These are phyloP conservation scores for Coccinonectria pachysandricola DNA, from an alignment of 2,329 filamentous ascomycete genomes.

Conservation along the genomic window DNA sequence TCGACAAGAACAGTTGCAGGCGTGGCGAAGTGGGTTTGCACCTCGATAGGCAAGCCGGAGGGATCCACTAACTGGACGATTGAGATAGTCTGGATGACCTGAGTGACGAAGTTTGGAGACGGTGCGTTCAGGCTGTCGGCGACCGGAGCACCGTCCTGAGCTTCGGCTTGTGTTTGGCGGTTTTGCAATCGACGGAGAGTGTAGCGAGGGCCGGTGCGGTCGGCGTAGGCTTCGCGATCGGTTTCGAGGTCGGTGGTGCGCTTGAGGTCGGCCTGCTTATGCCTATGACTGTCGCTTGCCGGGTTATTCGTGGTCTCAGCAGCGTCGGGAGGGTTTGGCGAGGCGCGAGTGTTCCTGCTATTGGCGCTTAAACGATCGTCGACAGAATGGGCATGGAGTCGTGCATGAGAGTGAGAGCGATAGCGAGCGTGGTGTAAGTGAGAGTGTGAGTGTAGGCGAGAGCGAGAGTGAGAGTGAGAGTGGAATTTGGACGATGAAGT, in stretches of 20 bases:
- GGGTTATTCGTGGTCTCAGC: too few species aligned
- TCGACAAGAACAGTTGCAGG: slow-evolving; percentile 29
- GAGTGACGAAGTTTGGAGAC: slow-evolving; percentile 26
- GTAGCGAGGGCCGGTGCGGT: slow-evolving; percentile 11
- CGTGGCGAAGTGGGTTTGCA: slow-evolving; percentile 32
- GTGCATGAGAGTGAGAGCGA: slow-evolving; percentile 8
- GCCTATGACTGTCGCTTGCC: too few species aligned
- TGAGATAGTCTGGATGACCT: slow-evolving; percentile 44
- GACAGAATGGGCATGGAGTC: slow-evolving; percentile 3
- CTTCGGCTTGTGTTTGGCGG: slow-evolving; percentile 6
- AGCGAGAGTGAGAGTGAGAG: slow-evolving; percentile 18
- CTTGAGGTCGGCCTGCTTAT: slow-evolving; percentile 5
- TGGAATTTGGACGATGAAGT: too few species aligned
- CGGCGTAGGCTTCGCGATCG: slow-evolving; percentile 16
- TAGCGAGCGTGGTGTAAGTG: slow-evolving; percentile 9
- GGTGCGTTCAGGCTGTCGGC: slow-evolving; percentile 11
- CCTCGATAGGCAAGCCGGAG: slow-evolving; percentile 32
- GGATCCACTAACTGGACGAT: slow-evolving; percentile 43
- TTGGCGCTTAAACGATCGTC: slow-evolving; percentile 10
- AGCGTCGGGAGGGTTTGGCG: slow-evolving; percentile 1
- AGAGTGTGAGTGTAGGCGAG: slow-evolving; percentile 14
- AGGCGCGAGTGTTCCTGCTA: slow-evolving; percentile 3
- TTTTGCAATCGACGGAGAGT: slow-evolving; percentile 14
- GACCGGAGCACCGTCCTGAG: slow-evolving; percentile 14
- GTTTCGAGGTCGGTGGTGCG: slow-evolving; percentile 6